Evolutionary conservation across 1,284 basidiomycete species (phyloP), one percentile per base, ranked within the genome.

Genomic region (Mycena sp.): DNA sequence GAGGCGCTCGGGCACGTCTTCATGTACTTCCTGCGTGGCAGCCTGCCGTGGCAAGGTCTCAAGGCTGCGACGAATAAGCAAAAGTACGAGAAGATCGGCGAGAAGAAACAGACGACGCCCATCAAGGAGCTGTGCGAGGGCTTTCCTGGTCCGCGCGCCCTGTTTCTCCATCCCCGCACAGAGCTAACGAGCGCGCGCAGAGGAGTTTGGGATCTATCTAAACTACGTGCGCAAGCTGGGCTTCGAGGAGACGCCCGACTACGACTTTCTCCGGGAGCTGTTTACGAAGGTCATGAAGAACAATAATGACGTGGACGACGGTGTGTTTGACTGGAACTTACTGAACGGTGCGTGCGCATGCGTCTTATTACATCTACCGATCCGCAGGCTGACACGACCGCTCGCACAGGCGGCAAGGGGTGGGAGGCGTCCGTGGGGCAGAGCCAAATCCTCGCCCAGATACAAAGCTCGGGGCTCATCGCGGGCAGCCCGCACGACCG

Each of bases 21-120:
- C 81, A 96, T 98, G 92, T 98, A 98, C 83, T 98, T 98, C 80
- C 79, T 98, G 51, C 88, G 96, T 57, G 96, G 96, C 37, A 92
- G 94, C 65, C 78, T 98, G 51, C 96, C 96, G 28, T 98, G 95
- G 96, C 96, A 98, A 76, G 96, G 96, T 56, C 87, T 98, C 69
- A 98, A 97, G 80, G 96, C 95, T 40, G 95, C 95, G 21, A 98
- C 95, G 64, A 97, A 98, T 83, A 98, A 98, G 84, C 95, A 97
- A 81, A 98, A 98, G 84, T 98, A 98, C 81, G 96, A 98, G 82
- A 98, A 97, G 84, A 98, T 98, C 76, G 95, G 95, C 65, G 96
- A 98, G 83, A 98, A 98, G 89, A 98, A 98, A 84, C 95, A 98
- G 83, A 93, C 91, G 50, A 98, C 96, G 19, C 91, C 93, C 12